Evolutionary conservation across 1,139 yeast species (phyloP), one percentile per base, ranked within the genome.

Genomic region (Lodderomyces beijingensis): DNA sequence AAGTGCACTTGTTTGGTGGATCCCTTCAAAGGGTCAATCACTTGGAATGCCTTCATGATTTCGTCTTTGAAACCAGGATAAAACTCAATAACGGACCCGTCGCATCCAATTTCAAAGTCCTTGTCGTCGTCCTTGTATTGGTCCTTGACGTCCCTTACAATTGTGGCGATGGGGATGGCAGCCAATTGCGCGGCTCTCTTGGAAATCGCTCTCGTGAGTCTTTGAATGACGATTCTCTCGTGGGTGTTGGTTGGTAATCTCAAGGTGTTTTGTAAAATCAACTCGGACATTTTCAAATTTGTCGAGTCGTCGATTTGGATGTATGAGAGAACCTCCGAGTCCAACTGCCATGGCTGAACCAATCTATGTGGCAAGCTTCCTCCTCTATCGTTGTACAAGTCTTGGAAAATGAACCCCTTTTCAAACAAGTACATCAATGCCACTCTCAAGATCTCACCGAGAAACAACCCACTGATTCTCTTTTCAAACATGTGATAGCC

Each of bases 401-500:
- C 82, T 16, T 54, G 59, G 47, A 87, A 77, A 11, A 87, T 53
- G 25, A 75, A 60, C 2, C 76, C 75, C 41, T 70, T 59, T 8
- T 67, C 55, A 52, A 79, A 77, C 37, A 88, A 64, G 43, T 87
- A 94, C 28, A 80, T 64, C 30, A 89, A 58, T 10, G 79, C 69
- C 33, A 79, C 78, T 49, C 98, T 73, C 42, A 88, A 67, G 36
- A 89, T 69, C 59, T 89, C 97, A 37, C 97, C 97, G 50, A 89
- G 64, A 50, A 84, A 89, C 95, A 89, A 85, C 30, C 97, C 97
- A 43, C 89, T 77, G 32, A 89, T 85, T 50, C 96, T 77, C 58
- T 89, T 89, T 60, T 89, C 97, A 59, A 87, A 89, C 66, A 88
- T 73, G 57, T 89, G 96, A 62, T 68, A 85, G 6, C 91, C 93